Evolutionary conservation across 176 grass and related monocot species (phyloP), one percentile per base, ranked within the genome.

Genomic region (Eragrostis curvula): DNA sequence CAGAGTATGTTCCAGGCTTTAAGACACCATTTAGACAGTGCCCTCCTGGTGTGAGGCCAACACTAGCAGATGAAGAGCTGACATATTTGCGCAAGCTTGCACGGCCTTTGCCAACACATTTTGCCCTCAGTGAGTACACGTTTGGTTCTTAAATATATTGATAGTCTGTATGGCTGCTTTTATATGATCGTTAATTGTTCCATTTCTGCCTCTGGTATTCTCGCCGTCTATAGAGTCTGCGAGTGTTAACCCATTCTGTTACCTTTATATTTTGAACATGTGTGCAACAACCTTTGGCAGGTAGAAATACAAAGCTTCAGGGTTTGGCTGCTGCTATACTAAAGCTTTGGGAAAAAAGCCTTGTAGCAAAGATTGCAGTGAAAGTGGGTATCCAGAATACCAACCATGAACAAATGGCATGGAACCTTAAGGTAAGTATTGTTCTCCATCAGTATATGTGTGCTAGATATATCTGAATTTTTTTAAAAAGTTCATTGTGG

Each of bases 261-360:
- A 12, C 68, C 17, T 76, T 36, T 57, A 18, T 87, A 15, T n/a
- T 32, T n/a, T n/a, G 20, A 41, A 42, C 13, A 67, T 68, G 47
- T 66, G 12, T n/a, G 50, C 5, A 61, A 25, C 55, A 43, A 55
- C 84, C 70, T 56, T 56, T 84, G 29, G 8, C 82, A 95, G 96
- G 96, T 75, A 91, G 86, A 90, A 96, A 87, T 81, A 90, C 23
- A 69, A 93, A 89, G 65, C 73, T 98, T 77, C 88, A 98, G 53
- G 93, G 96, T 75, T 86, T 98, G 79, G 96, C 96, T 61, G 82
- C 89, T 78, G 93, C 93, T 79, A 95, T 98, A 81, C 83, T 93
- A 77, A 93, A 93, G 79, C 86, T 98, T 79, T 98, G 96, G 96
- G 88, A 95, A 75, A 98, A 95, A 66, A 92, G 87, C 75, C 87